Percentiles rank a stretch among this genome's conserved stretches.
phyloP scores from a whole-genome alignment of 768 basidiomycete species.

The Naganishia vaughanmartiniae region DNA sequence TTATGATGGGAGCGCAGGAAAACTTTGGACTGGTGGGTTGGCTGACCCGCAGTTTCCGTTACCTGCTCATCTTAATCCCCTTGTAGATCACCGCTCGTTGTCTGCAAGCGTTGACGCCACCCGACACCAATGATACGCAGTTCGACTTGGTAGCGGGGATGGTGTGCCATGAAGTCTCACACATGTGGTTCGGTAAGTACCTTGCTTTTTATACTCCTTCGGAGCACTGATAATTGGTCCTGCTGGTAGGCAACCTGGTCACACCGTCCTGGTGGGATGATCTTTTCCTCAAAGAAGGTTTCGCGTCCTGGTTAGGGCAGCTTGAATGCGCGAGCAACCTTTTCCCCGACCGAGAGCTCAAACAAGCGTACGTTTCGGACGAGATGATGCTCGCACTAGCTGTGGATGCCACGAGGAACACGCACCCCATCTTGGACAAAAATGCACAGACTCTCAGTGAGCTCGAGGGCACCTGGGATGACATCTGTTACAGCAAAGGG shows the following conservation, averaged over 20 bases:
- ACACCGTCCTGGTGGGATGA: conserved; percentile 5
- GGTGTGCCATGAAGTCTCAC: conserved; percentile 8
- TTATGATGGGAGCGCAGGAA: conserved; percentile 2
- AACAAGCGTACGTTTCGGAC: neutral
- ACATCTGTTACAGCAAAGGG: conserved; percentile 9
- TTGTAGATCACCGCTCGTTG: neutral
- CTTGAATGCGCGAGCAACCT: neutral
- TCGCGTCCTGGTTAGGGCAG: conserved; percentile 5
- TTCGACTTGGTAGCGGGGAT: neutral
- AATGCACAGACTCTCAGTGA: neutral
- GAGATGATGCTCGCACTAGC: neutral
- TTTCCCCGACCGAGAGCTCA: neutral
- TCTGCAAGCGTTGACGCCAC: neutral
- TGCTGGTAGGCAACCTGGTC: neutral
- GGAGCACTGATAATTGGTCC: neutral
- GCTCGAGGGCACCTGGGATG: conserved; percentile 2
- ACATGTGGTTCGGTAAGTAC: conserved; percentile 22
- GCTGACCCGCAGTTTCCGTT: neutral
- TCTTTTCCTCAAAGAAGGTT: conserved; percentile 8
- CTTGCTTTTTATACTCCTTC: neutral
- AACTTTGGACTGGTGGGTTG: conserved; percentile 14
- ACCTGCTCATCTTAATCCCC: neutral
- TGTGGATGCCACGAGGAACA: neutral
- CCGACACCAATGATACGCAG: neutral
- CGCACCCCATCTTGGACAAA: conserved; percentile 11